Evolutionary conservation across 1,139 yeast species (phyloP).

Genomic region (Candida sp.): DNA sequence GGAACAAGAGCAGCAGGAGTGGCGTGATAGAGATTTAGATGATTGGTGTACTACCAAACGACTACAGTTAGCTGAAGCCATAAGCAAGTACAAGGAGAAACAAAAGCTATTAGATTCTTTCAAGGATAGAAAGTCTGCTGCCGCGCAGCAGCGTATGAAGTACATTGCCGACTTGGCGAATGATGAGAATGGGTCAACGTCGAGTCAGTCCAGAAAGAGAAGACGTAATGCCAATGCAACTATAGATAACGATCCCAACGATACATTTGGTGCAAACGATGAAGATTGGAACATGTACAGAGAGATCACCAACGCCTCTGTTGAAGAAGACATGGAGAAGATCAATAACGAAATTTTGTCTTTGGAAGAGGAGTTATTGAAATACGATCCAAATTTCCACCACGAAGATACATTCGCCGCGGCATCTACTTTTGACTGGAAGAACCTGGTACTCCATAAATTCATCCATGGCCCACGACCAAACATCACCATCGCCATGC

Average conservation of each 20-base stretch:
- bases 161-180: constrained; percentile 88
- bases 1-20: constrained; percentile 67
- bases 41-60: constrained; percentile 85
- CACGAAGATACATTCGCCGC: constrained; percentile 83
- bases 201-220: constrained; percentile 46
- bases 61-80: constrained; percentile 56
- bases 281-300: constrained; percentile 95
- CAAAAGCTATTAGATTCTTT: constrained; percentile 76
- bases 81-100: constrained; percentile 67
- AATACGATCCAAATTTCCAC: constrained; percentile 83
- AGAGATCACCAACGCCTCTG: constrained; percentile 76
- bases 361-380: constrained; percentile 76
- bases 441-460: constrained; percentile 75
- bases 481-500: constrained; percentile 44
- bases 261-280: constrained; percentile 95
- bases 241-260: constrained; percentile 90
- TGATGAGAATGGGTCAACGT: constrained; percentile 55
- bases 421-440: constrained; percentile 82
- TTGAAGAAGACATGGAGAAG: constrained; percentile 75
- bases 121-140: constrained; percentile 87
- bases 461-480: constrained; percentile 92
- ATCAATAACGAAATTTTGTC: constrained; percentile 63
- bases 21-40: constrained; percentile 76
- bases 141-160: constrained; percentile 94
- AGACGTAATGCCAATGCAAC: constrained; percentile 62